phyloP scores from a whole-genome alignment of 306 rosid genomes.

The Quercus dentata region DNA sequence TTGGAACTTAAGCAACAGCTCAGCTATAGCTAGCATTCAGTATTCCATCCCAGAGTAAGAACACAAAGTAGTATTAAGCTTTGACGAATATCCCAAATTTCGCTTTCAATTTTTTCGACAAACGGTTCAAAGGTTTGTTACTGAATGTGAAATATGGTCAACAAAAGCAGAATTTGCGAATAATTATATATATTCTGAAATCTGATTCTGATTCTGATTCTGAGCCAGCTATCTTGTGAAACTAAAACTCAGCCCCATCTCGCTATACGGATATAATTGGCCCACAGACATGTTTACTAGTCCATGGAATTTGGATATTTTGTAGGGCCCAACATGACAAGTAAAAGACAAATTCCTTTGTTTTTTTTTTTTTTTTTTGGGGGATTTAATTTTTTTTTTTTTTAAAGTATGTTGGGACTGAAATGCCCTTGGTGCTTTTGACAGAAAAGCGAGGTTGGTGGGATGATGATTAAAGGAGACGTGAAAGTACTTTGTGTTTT shows the following conservation, averaged over 20 bases:
- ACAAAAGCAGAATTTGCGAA: not conserved
- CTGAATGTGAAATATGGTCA: slow-evolving; percentile 5
- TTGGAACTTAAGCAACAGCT: not conserved
- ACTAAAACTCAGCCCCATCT: slow-evolving; percentile 14
- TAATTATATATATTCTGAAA: no score
- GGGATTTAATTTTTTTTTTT: no score
- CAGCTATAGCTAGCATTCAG: no score
- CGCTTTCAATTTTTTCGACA: not conserved
- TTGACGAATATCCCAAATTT: slow-evolving; percentile 17
- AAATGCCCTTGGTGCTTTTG: not conserved
- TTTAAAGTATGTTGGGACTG: not conserved
- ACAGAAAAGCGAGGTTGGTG: slow-evolving; percentile 1
- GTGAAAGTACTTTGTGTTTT: slow-evolving; percentile 23
- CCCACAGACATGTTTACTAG: slow-evolving; percentile 22
- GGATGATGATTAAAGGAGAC: slow-evolving; percentile 26
- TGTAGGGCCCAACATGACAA: slow-evolving; percentile 45
- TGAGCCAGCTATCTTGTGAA: no score
- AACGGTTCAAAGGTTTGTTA: not conserved
- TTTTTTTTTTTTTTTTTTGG: not conserved
- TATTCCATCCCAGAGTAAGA: not conserved
- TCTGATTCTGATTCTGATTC: no score
- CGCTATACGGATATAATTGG: slow-evolving; percentile 34
- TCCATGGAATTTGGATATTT: slow-evolving; percentile 32
- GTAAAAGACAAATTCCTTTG: slow-evolving; percentile 31
- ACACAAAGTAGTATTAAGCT: not conserved